A percentile compares a stretch with the other conserved stretches of the same genome.
phyloP scores from a whole-genome alignment of 176 grass and related monocot species.

The Avena insularis region DNA sequence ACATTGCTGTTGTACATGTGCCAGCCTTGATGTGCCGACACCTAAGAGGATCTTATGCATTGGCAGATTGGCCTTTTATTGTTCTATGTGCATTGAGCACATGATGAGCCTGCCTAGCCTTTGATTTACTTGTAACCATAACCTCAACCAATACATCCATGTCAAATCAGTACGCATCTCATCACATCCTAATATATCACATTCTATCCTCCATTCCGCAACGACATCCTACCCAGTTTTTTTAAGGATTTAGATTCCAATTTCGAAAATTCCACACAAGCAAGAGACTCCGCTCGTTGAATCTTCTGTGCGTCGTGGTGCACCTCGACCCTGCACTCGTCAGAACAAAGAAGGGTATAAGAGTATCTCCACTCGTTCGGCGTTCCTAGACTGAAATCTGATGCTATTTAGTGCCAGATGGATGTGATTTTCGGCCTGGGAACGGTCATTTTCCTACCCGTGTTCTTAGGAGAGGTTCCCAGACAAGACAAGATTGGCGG shows the following conservation, averaged over 20 bases:
- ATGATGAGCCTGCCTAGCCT: neutral
- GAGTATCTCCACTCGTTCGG: too few species aligned
- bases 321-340: too few species aligned
- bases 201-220: slow-evolving; percentile 7
- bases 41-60: slow-evolving; percentile 39
- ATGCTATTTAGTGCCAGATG: too few species aligned
- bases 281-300: too few species aligned
- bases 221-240: neutral
- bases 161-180: neutral
- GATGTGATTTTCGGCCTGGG: too few species aligned
- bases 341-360: too few species aligned
- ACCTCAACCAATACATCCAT: slow-evolving; percentile 7
- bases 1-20: slow-evolving; percentile 28
- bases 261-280: too few species aligned
- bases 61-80: slow-evolving; percentile 23
- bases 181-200: slow-evolving; percentile 47
- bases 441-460: too few species aligned
- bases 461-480: too few species aligned
- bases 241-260: slow-evolving; percentile 32
- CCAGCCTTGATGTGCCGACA: slow-evolving; percentile 36
- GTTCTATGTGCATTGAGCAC: slow-evolving; percentile 1
- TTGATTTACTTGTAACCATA: slow-evolving; percentile 43
- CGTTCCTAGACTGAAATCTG: too few species aligned
- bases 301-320: too few species aligned
- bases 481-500: too few species aligned